Conservation (phyloP, 1,284 basidiomycete genomes). For the Ceratobasidium sp. region DNA sequence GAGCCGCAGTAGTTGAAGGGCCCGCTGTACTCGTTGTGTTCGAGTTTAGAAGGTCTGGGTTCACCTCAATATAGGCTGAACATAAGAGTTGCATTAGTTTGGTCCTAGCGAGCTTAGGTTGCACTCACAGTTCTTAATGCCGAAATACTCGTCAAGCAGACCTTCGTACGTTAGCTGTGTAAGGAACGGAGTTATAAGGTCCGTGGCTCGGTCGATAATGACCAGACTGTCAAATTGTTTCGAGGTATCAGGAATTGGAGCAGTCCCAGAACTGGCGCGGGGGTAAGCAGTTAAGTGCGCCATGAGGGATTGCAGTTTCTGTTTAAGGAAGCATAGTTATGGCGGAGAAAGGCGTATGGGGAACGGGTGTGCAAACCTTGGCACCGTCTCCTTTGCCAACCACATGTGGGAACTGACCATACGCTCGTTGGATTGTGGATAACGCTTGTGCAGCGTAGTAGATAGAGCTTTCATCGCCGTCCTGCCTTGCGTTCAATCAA, state of each 20-base stretch:
- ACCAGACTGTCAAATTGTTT: slow-evolving; percentile 87
- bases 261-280: slow-evolving; percentile 54
- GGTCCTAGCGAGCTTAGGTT: background rate
- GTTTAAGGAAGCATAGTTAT: background rate
- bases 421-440: slow-evolving; percentile 84
- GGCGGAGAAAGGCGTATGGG: slow-evolving; percentile 32
- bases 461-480: slow-evolving; percentile 92
- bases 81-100: slow-evolving; percentile 30
- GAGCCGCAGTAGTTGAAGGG: slow-evolving; percentile 29
- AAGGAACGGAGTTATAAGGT: slow-evolving; percentile 94
- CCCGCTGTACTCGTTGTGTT: slow-evolving; percentile 54
- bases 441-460: slow-evolving; percentile 91
- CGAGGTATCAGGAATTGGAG: slow-evolving; percentile 56
- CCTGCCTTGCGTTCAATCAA: slow-evolving; percentile 60
- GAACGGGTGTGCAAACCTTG: slow-evolving; percentile 64
- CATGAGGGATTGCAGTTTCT: slow-evolving; percentile 39
- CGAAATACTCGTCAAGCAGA: slow-evolving; percentile 93
- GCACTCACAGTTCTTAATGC: slow-evolving; percentile 84
- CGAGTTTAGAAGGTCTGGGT: slow-evolving; percentile 73
- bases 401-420: slow-evolving; percentile 91
- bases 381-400: slow-evolving; percentile 94
- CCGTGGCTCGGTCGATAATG: slow-evolving; percentile 90
- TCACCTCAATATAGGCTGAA: slow-evolving; percentile 90
- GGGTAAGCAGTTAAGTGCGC: slow-evolving; percentile 34
- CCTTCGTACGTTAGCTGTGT: slow-evolving; percentile 98